Percentiles rank a stretch among this genome's conserved stretches.
These are phyloP conservation scores for Floccularia luteovirens DNA, from an alignment of 768 basidiomycete species.

Conservation along the genomic window DNA sequence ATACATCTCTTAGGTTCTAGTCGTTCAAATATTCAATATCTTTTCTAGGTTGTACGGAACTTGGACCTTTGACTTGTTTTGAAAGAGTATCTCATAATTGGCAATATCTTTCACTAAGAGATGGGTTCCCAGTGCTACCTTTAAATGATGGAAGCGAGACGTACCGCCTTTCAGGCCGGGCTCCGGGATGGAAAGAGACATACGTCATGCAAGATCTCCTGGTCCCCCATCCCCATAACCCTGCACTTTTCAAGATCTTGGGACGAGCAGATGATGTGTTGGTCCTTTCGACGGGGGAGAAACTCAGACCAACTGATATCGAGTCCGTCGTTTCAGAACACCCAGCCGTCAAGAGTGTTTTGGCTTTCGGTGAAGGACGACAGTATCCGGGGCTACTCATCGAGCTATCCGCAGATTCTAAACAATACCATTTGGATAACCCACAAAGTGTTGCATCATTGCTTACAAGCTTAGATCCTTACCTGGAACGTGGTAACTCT, in stretches of 20 bases:
- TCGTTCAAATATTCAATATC: background rate
- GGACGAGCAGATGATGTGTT: conserved; percentile 33
- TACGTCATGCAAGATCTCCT: conserved; percentile 32
- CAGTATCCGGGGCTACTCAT: conserved; percentile 26
- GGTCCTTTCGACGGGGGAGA: conserved; percentile 35
- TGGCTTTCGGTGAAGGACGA: conserved; percentile 29
- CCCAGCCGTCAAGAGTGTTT: conserved; percentile 24
- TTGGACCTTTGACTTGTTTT: conserved; percentile 28
- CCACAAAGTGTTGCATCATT: conserved; percentile 11
- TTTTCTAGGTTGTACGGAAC: conserved; percentile 23
- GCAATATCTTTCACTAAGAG: conserved; percentile 27
- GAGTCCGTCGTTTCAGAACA: conserved; percentile 25
- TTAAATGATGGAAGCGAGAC: conserved; percentile 15
- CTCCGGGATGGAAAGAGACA: conserved; percentile 24
- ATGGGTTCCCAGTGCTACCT: conserved; percentile 17
- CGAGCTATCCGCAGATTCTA: conserved; percentile 18
- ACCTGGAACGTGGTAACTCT: conserved; percentile 24
- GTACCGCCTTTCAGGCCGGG: conserved; percentile 19
- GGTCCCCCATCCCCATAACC: conserved; percentile 18
- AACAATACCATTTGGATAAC: conserved; percentile 8
- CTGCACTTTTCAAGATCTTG: conserved; percentile 23
- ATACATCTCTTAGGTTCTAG: background rate
- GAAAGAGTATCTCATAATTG: conserved; percentile 24
- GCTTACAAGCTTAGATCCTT: conserved; percentile 16
- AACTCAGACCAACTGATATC: conserved; percentile 24